Conservation (phyloP, 352 stramenopile species). For the Globisporangium splendens region DNA sequence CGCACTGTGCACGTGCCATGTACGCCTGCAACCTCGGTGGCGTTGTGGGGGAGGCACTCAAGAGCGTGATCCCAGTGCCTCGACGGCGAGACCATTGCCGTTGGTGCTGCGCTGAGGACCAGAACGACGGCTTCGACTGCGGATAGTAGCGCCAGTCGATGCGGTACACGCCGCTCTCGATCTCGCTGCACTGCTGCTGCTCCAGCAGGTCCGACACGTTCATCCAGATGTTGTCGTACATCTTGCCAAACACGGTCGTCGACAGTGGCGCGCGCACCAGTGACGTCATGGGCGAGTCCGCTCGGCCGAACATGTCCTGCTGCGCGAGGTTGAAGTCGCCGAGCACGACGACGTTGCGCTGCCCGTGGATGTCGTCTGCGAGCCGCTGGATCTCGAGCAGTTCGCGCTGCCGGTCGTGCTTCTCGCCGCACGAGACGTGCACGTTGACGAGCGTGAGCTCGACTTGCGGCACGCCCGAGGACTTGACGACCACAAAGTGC, state of each 20-base stretch:
- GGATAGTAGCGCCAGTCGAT: conserved; percentile 65
- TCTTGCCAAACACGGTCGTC: conserved; percentile 50
- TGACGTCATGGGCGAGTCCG: conserved; percentile 18
- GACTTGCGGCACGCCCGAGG: conserved; percentile 13
- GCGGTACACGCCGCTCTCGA: conserved; percentile 49
- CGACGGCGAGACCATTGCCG: conserved; percentile 4
- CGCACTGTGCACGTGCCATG: conserved; percentile 38
- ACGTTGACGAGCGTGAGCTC: conserved; percentile 48
- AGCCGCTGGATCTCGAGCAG: conserved; percentile 34
- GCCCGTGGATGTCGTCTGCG: conserved; percentile 14
- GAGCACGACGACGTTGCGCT: conserved; percentile 39
- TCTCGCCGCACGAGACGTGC: conserved; percentile 41
- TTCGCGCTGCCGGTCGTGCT: conserved; percentile 25
- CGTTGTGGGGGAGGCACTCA: no score
- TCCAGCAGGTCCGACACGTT: conserved; percentile 15
- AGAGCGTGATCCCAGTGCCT: neutral
- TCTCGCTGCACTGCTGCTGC: conserved; percentile 5
- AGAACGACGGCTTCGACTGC: conserved; percentile 20
- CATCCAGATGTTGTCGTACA: conserved; percentile 76
- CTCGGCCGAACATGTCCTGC: conserved; percentile 31
- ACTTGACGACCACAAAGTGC: conserved; percentile 23
- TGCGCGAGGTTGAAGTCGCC: conserved; percentile 69
- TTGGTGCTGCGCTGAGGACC: conserved; percentile 11
- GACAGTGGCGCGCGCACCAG: conserved; percentile 47
- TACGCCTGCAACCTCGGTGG: conserved; percentile 14